Base-by-base conservation (phyloP, 208 protist species). In the Trypanosoma congolense region DNA sequence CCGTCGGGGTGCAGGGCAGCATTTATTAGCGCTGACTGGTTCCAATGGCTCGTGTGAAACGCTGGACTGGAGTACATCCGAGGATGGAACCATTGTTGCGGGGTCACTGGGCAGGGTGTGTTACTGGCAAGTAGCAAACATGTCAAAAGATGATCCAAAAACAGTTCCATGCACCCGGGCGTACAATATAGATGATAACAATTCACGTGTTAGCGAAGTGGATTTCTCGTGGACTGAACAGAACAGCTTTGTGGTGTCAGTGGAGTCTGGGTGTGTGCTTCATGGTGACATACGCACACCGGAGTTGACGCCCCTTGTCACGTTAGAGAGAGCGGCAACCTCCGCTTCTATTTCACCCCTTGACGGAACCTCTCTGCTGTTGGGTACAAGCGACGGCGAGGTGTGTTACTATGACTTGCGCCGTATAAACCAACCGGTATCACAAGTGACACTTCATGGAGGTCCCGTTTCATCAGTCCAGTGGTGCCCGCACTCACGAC, bases 401-500 rank as follows among this genome's bases (percentile, higher is more conserved):
- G 84, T 91, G 12, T 46, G 63, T 38, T 65, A 78, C 22, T 92
- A 83, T 38, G 90, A 93, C 56, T 30, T 88, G 45, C 75, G 86
- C 8, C 73, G 80, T 40, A 83, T 63, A 55, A 56, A 51, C 19
- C 54, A 71, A 45, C 69, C 80, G 3, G 63, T 91, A 21, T 21
- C 38, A 29, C 67, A 79, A 36, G 52, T 71, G 29, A 57, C 66
- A 4, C 56, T 89, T 49, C 85, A 93, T 54, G 47, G 21, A 12
- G 75, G 65, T 1, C 76, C 88, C 52, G 83, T 93, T 40, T 86
- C 76, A 26, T 61, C 63, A 22, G 21, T 88, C 22, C 65, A 79
- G 62, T 96, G 90, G 84, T 96, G 85, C 50, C 84, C 86, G 16
- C 85, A 93, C 75, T 86, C 83, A 2, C 69, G 63, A 0, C 76